Percentiles rank a stretch among this genome's conserved stretches.
These are phyloP conservation scores for Carex parvula DNA, from an alignment of 176 grass and related monocot species.

Conservation along the genomic window DNA sequence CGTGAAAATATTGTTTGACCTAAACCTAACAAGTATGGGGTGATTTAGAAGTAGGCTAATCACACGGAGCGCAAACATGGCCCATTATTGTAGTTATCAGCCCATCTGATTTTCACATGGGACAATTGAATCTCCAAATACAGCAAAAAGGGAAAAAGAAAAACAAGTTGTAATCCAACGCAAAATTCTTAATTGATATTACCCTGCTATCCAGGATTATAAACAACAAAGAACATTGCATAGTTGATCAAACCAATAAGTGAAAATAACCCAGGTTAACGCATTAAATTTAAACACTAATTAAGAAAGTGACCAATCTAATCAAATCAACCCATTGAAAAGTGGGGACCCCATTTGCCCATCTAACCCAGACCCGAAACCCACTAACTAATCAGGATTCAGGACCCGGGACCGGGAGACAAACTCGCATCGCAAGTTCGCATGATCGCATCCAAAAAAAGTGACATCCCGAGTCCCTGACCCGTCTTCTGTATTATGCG, in stretches of 20 bases:
- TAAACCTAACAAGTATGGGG: too few species aligned
- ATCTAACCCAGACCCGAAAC: conserved; percentile 6
- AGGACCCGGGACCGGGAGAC: neutral
- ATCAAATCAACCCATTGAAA: too few species aligned
- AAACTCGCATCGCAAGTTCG: neutral
- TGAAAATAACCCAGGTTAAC: neutral
- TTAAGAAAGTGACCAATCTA: neutral
- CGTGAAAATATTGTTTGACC: too few species aligned
- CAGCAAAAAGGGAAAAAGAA: neutral
- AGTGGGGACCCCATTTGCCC: neutral
- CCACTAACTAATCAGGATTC: neutral
- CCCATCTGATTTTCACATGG: neutral
- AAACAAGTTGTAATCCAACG: neutral
- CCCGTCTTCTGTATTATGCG: conserved; percentile 1
- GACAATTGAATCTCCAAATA: neutral
- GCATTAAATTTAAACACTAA: neutral
- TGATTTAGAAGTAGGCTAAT: neutral
- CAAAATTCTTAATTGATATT: neutral
- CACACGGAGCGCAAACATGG: neutral
- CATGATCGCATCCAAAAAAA: conserved; percentile 3
- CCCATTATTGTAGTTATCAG: neutral
- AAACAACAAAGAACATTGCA: neutral
- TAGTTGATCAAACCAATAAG: neutral
- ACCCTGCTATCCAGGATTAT: neutral
- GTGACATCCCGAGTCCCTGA: neutral